A percentile compares a stretch with the other conserved stretches of the same genome.
Evolutionary conservation across 192 early-diverging fungal genomes (phyloP).

Genomic region (Lunasporangiospora selenospora): DNA sequence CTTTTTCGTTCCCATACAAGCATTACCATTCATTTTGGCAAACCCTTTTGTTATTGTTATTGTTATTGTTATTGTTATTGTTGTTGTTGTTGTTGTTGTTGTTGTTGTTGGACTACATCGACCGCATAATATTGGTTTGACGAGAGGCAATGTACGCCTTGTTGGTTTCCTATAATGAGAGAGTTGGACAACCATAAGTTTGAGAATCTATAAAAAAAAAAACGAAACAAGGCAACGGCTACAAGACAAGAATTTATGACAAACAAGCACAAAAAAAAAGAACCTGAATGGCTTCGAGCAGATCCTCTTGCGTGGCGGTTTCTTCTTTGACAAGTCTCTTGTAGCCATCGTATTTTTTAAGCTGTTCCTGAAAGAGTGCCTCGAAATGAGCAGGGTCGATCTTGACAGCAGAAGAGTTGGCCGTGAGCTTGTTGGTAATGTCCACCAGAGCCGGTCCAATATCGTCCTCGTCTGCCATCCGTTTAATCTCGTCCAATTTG

Average conservation of each 20-base stretch:
- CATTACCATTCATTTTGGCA: no score
- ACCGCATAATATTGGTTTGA: no score
- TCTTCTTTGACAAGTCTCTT: constrained; percentile 62
- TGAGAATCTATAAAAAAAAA: neutral
- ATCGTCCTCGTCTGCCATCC: constrained; percentile 76
- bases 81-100: no score
- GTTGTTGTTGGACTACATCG: no score
- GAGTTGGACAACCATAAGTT: neutral
- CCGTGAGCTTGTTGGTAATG: constrained; percentile 68
- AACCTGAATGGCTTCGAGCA: constrained; percentile 61
- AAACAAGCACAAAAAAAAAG: constrained; percentile 5
- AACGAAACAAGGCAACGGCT: neutral
- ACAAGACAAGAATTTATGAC: neutral
- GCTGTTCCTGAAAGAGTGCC: constrained; percentile 71
- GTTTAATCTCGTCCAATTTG: constrained; percentile 71
- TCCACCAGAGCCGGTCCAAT: constrained; percentile 73
- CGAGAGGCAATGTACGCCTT: constrained; percentile 68
- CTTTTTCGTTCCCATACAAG: no score
- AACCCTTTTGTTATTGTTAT: no score
- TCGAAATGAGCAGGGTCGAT: constrained; percentile 82
- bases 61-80: no score
- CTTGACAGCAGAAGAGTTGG: constrained; percentile 66
- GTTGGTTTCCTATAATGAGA: constrained; percentile 60
- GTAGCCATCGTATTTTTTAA: constrained; percentile 77
- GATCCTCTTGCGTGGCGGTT: constrained; percentile 64